Evolutionary conservation across 164 flowering plant genomes (phyloP).

Genomic region (Annona squamosa): DNA sequence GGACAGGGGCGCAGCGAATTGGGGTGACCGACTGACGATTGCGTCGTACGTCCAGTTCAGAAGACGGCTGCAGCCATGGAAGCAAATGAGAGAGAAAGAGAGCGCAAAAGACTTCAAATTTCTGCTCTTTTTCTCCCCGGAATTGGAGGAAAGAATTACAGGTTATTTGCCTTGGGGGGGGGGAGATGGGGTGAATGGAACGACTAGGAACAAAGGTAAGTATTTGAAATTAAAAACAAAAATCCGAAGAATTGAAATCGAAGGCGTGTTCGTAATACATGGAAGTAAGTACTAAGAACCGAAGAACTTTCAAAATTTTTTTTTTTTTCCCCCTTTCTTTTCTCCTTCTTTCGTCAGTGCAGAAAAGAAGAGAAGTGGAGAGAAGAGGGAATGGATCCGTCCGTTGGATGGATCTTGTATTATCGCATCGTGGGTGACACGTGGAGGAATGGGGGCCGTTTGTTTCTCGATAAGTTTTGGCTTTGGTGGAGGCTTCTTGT

Average conservation of each 20-base stretch:
- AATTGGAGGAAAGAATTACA: background rate
- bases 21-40: background rate
- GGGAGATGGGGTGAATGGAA: too few species aligned
- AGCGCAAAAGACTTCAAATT: too few species aligned
- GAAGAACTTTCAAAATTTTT: too few species aligned
- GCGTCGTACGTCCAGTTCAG: too few species aligned
- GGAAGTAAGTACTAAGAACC: too few species aligned
- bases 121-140: background rate
- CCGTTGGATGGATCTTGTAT: constrained; percentile 39
- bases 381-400: constrained; percentile 22
- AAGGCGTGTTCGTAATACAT: too few species aligned
- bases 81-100: background rate
- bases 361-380: background rate
- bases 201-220: too few species aligned
- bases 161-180: background rate
- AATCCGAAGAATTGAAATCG: too few species aligned
- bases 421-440: constrained; percentile 34
- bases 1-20: background rate
- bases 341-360: background rate
- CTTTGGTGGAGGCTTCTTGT: constrained; percentile 9
- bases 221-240: too few species aligned
- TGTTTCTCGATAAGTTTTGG: constrained; percentile 34
- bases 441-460: constrained; percentile 30
- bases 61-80: too few species aligned
- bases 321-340: background rate